Base-by-base conservation (phyloP, 495 filamentous ascomycete genomes). In the Aspergillus leporis region DNA sequence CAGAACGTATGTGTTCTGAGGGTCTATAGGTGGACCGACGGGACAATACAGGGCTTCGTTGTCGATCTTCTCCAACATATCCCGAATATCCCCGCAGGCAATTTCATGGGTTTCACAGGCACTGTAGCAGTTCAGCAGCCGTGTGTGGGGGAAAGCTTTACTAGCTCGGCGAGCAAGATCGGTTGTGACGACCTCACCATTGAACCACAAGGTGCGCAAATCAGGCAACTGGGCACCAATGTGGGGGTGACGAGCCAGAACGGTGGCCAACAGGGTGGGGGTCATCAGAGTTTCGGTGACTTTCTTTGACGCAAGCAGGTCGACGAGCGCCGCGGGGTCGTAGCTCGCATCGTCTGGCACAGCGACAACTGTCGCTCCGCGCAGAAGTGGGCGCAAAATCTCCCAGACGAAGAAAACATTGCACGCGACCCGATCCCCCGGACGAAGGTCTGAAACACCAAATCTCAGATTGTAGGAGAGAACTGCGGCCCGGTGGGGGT, bases 361-460 rank as follows among this genome's bases (percentile, higher is more conserved):
- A 1, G 78, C 74, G 6, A 90, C 79, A 4, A 87, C 85, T 2
- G 87, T 88, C 3, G 85, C 87, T 64, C 87, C 87, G 22, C 87
- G 78, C 48, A 90, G 60, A n/a, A 90, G 73, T 12, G 87, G 87
- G 12, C 87, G 82, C 28, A 90, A 56, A n/a, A 88, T 88, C 59
- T 90, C 87, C 87, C 87, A 90, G 51, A 90, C 73, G 66, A 90
- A 90, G 64, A 88, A 90, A 21, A 88, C 87, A 78, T 90, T 90
- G 64, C 86, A 90, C 19, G 87, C 87, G 12, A 88, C 85, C 2
- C 87, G 82, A 58, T 88, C 87, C 3, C 85, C 84, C 0, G 83
- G 85, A 23, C 78, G 70, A 5, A 86, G 70, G 66, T 90, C 85
- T 55, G 81, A 85, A 1, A 88, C 63, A 12, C 64, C 74, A 64